Conservation (phyloP, 228 moss, liverwort and hornwort species). For the Sphagnum fallax region DNA sequence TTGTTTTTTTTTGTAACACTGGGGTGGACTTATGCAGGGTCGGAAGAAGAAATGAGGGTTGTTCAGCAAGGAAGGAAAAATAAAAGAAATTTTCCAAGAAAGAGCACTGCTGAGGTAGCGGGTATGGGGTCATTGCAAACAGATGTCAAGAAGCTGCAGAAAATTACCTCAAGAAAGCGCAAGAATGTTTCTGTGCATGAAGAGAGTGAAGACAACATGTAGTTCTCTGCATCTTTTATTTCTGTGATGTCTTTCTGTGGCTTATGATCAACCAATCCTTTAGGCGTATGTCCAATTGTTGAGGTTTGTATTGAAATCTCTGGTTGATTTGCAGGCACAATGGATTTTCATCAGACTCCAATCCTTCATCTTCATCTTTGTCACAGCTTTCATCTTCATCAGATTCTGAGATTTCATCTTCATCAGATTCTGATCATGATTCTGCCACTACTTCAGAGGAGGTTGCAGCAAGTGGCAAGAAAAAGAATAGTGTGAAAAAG, state of each 20-base stretch:
- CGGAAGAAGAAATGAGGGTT: constrained; percentile 5
- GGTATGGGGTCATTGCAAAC: neutral
- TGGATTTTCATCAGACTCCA: neutral
- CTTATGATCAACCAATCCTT: neutral
- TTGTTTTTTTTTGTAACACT: neutral
- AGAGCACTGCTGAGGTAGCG: constrained; percentile 3
- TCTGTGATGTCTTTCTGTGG: neutral
- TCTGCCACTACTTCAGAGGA: neutral
- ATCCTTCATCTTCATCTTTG: neutral
- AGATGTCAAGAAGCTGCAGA: constrained; percentile 5
- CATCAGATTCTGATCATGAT: neutral
- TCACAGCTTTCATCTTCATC: neutral
- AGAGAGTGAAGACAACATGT: neutral
- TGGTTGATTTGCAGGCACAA: neutral
- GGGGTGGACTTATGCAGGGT: neutral
- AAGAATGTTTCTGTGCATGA: neutral
- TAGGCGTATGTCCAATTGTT: neutral
- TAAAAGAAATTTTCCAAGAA: neutral
- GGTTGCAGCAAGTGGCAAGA: neutral
- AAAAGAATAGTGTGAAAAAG: neutral
- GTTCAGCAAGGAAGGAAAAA: neutral
- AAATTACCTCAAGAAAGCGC: neutral
- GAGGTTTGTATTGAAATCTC: too few relatives aligned
- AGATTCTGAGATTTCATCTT: neutral
- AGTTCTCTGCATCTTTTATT: neutral